These are phyloP conservation scores for Sungouiella thailandica DNA, from an alignment of 805 yeast species.

Conservation along the genomic window DNA sequence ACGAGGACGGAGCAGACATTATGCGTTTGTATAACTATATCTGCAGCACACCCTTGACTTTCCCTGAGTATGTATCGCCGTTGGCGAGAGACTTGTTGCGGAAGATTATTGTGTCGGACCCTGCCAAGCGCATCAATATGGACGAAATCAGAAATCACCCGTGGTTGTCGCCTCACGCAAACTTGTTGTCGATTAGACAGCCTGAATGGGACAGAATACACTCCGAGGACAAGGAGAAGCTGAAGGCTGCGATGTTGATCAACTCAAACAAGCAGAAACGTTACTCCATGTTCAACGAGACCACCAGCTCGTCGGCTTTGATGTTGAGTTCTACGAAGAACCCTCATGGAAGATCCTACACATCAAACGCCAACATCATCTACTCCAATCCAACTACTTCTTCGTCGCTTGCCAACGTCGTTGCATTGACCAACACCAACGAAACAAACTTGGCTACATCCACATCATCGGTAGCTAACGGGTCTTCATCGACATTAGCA, in stretches of 20 bases:
- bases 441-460: slow-evolving; percentile 13
- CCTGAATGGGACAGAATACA: slow-evolving; percentile 79
- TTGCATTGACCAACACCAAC: slow-evolving; percentile 35
- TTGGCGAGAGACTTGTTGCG: slow-evolving; percentile 87
- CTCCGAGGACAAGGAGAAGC: slow-evolving; percentile 22
- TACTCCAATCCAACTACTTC: slow-evolving; percentile 63
- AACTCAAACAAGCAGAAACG: slow-evolving; percentile 32
- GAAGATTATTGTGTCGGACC: slow-evolving; percentile 80
- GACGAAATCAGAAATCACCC: slow-evolving; percentile 72
- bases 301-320: slow-evolving; percentile 31
- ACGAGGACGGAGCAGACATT: slow-evolving; percentile 94
- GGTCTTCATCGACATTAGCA: slow-evolving; percentile 17
- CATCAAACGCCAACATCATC: slow-evolving; percentile 29
- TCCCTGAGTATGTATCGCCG: slow-evolving; percentile 90
- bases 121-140: slow-evolving; percentile 65
- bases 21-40: slow-evolving; percentile 87
- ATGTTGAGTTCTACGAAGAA: slow-evolving; percentile 26
- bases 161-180: slow-evolving; percentile 84
- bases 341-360: slow-evolving; percentile 31
- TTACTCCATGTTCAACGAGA: slow-evolving; percentile 41
- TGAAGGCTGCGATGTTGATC: slow-evolving; percentile 6
- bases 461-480: slow-evolving; percentile 17
- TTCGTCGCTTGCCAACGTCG: slow-evolving; percentile 48
- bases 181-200: slow-evolving; percentile 78
- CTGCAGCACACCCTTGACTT: slow-evolving; percentile 84